Percentiles rank a stretch among this genome's conserved stretches.
Conservation (phyloP, 306 rosid species). For the Pterocarpus santalinus region DNA sequence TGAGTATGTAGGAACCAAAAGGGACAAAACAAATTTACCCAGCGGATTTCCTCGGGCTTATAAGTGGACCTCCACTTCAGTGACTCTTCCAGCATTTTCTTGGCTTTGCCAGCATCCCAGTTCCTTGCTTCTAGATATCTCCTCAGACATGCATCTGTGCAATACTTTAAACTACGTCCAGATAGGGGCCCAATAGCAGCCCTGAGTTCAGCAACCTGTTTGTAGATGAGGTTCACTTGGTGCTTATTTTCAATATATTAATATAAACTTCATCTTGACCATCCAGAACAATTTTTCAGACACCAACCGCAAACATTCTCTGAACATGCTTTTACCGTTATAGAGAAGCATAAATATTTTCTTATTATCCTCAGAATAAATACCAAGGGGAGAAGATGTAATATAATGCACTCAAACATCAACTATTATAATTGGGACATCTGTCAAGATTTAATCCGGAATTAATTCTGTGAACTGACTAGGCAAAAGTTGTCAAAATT, state of each 20-base stretch:
- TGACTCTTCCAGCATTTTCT: constrained; percentile 86
- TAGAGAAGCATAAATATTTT: not conserved
- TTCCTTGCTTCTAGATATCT: constrained; percentile 85
- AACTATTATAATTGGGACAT: not conserved
- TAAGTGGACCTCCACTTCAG: constrained; percentile 85
- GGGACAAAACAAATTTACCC: constrained; percentile 59
- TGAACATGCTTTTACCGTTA: not conserved
- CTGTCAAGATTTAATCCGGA: constrained; percentile 16
- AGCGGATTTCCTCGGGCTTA: constrained; percentile 91
- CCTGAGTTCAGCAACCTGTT: constrained; percentile 79
- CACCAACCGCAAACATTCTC: not conserved
- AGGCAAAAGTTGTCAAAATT: not conserved
- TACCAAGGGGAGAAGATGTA: not conserved
- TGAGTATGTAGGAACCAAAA: not conserved
- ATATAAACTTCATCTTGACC: too few species aligned
- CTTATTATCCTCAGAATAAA: constrained; percentile 17
- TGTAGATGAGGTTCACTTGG: not conserved
- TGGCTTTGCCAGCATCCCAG: constrained; percentile 83
- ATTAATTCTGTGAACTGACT: constrained; percentile 1
- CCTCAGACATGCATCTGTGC: constrained; percentile 77
- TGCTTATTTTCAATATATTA: not conserved
- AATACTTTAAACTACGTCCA: constrained; percentile 74
- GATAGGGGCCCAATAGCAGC: constrained; percentile 69
- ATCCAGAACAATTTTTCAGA: not conserved
- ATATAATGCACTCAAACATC: not conserved